A percentile compares a stretch with the other conserved stretches of the same genome.
phyloP scores from a whole-genome alignment of 305 asterid genomes.

The Solanum hybrid region DNA sequence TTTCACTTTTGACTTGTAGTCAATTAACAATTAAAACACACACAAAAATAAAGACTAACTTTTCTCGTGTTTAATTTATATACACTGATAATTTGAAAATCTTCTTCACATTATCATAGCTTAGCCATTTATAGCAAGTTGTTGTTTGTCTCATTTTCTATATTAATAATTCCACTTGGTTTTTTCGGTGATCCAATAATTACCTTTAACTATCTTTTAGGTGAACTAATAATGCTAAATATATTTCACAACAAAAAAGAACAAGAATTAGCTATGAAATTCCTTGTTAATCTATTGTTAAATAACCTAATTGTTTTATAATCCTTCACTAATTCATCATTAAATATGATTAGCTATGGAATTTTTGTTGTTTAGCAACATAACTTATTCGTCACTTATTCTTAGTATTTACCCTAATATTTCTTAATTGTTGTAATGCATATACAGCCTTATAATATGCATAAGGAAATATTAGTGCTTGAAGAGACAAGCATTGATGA shows the following conservation, averaged over 20 bases:
- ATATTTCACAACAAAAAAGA: neutral
- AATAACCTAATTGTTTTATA: neutral
- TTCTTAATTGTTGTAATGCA: neutral
- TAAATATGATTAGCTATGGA: neutral
- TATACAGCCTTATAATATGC: slow-evolving; percentile 27
- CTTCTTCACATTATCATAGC: neutral
- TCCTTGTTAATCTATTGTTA: neutral
- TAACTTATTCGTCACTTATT: neutral
- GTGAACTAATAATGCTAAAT: neutral
- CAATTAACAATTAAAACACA: neutral
- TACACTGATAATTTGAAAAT: neutral
- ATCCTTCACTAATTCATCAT: neutral
- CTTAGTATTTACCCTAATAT: neutral
- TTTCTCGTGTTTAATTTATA: neutral
- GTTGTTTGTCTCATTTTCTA: neutral
- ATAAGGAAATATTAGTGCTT: slow-evolving; percentile 42
- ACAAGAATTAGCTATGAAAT: neutral
- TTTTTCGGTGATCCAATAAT: neutral
- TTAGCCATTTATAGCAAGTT: neutral
- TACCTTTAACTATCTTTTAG: neutral
- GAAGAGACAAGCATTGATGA: slow-evolving; percentile 54
- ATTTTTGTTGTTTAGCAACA: neutral
- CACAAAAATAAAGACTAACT: neutral
- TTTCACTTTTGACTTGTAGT: neutral
- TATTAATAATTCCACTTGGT: neutral